Evolutionary conservation across 2,329 filamentous ascomycete genomes (phyloP), one percentile per base, ranked within the genome.

Genomic region (Lasiodiplodia citricola): DNA sequence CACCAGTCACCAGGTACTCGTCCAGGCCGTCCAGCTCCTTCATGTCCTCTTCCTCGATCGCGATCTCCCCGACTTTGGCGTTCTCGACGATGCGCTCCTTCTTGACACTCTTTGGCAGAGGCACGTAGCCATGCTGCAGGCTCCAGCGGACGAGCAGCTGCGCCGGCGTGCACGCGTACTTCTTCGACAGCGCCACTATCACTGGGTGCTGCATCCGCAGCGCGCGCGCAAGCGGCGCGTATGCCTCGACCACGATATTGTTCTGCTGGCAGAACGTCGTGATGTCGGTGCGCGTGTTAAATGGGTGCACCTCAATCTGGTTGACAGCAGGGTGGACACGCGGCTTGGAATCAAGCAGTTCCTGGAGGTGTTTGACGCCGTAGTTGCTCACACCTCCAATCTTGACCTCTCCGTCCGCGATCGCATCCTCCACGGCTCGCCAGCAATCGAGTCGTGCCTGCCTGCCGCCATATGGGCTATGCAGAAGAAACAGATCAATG

Each of bases 71-170:
- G 14, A 93, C 83, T 47, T 87, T 78, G 3, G 84, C 87, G 75
- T 94, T 94, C 75, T 89, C 87, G 4, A 86, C 72, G 67, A 94
- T 89, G 31, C 91, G 84, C 60, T 87, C 84, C 74, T 83, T 83
- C 69, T 83, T 87, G 25, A 86, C 83, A 76, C 90, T 93, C 84
- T 96, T 94, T 4, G 92, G 92, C 70, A 94, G 80, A 4, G 90
- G 88, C 55, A 93, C 87, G 73, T 90, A 90, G 44, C 87, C 88
- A 75, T 93, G 87, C 78, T 96, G 92, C 71, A 95, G 79, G 67
- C 88, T 90, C 92, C 92, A 96, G 67, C 91, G 87, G 57, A 96
- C 85, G 77, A 96, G 81, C 44, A 96, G 81, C 78, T 96, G 92
- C 3, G 89, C 92, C 1, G 90, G 87, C 0, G 89, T 90, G 76